Base-by-base conservation (phyloP, 768 basidiomycete genomes). In the Lepiota subincarnata region DNA sequence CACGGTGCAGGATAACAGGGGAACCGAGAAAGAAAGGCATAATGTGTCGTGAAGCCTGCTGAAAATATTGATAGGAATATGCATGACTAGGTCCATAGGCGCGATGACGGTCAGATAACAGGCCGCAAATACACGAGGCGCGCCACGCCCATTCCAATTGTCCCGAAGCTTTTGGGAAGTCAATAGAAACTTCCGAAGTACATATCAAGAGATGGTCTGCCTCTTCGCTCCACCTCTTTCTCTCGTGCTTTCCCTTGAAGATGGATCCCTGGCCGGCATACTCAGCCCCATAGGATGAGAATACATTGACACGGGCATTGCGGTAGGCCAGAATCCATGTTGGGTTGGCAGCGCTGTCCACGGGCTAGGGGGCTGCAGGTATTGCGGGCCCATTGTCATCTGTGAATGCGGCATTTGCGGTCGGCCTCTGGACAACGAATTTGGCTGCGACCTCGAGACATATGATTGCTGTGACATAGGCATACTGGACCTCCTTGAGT, bases 291-390 rank as follows among this genome's bases (percentile, higher is more conserved):
- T 45, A 14, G 44, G 41, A 24, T 60, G 59, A 4, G 55, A 46
- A 35, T 59, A 55, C 12, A 59, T 37, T 3, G 58, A 60, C 26
- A 59, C 55, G 5, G 65, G 63, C 63, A 68, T 70, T 10, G 61
- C 60, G 47, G 53, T 59, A 3, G 70, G 67, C 8, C 64, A 48
- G 24, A 55, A 58, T 3, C 70, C 70, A 19, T 43, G 63, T 45
- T 67, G 66, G n/a, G 69, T 62, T 8, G 76, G 76, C 20, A 73
- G 59, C 11, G 74, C 72, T 2, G 73, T 73, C 76, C 75, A 79
- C 1, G 74, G 72, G 57, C 64, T 77, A 0, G 69, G 69, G 1
- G 56, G 58, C 16, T 70, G 72, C 31, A 59, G 44, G 31, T 65
- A 66, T 31, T 62, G 64, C 11, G 62, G 16, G 12, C 34, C 40